phyloP scores from a whole-genome alignment of 2,329 filamentous ascomycete genomes.

The Escovopsis sp. region DNA sequence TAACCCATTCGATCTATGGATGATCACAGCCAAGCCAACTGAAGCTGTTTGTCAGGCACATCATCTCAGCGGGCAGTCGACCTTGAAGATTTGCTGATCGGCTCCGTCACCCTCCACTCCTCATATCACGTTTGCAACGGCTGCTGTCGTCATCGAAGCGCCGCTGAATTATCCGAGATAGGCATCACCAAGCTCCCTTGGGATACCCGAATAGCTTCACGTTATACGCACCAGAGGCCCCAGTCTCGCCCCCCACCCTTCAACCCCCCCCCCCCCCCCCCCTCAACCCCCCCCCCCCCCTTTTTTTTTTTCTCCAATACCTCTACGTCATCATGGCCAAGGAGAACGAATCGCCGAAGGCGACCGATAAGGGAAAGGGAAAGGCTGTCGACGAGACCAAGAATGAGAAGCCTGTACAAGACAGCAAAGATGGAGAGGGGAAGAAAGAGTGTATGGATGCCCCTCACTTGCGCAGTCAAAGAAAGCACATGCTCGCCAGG shows the following conservation, averaged over 20 bases:
- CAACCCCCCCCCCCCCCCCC: conserved; percentile 7
- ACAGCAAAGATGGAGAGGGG: conserved; percentile 68
- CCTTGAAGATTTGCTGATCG: conserved; percentile 22
- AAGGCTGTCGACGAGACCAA: conserved; percentile 65
- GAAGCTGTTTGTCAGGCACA: too few species aligned
- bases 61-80: too few species aligned
- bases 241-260: conserved; percentile 1
- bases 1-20: conserved; percentile 24
- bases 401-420: conserved; percentile 53
- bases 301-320: conserved; percentile 12
- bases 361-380: conserved; percentile 89
- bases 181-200: too few species aligned
- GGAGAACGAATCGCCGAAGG: conserved; percentile 73
- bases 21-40: conserved; percentile 3
- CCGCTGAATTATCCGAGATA: too few species aligned
- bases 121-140: background rate
- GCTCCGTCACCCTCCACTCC: conserved; percentile 23
- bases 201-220: too few species aligned
- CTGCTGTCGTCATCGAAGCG: too few species aligned
- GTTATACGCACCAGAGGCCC: too few species aligned
- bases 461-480: background rate
- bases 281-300: conserved; percentile 10
- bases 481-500: conserved; percentile 1
- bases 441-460: conserved; percentile 33
- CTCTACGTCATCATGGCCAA: conserved; percentile 62